phyloP scores from a whole-genome alignment of 2,329 filamentous ascomycete species.

The Ploettnerulaceae sp. region DNA sequence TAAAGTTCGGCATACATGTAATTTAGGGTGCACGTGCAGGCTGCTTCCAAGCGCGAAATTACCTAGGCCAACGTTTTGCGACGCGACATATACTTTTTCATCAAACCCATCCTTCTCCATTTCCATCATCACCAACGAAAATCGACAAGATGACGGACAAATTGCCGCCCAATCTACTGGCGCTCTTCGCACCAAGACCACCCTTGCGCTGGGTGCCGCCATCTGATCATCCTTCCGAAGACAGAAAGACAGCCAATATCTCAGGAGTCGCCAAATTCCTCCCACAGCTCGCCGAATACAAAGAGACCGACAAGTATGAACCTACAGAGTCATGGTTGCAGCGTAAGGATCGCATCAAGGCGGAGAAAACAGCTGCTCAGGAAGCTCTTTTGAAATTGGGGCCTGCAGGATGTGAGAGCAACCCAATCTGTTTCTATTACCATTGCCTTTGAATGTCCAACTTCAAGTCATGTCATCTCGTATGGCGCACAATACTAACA shows the following conservation, averaged over 20 bases:
- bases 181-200: conserved; percentile 91
- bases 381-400: conserved; percentile 43
- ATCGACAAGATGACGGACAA: conserved; percentile 79
- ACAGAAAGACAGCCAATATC: conserved; percentile 70
- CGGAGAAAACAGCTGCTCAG: conserved; percentile 69
- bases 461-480: conserved; percentile 17
- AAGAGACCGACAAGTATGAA: conserved; percentile 68
- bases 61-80: background rate
- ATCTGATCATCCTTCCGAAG: conserved; percentile 75
- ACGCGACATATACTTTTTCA: background rate
- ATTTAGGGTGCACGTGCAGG: background rate
- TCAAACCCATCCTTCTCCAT: background rate
- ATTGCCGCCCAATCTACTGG: conserved; percentile 84
- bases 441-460: conserved; percentile 26
- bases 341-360: conserved; percentile 74
- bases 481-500: conserved; percentile 22
- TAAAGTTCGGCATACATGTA: background rate
- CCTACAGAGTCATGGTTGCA: conserved; percentile 93
- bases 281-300: conserved; percentile 68
- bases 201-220: conserved; percentile 85
- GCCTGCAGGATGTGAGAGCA: conserved; percentile 31
- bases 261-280: conserved; percentile 71
- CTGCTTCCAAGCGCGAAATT: too few species aligned
- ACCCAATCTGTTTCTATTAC: conserved; percentile 27
- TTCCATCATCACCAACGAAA: background rate